phyloP scores from a whole-genome alignment of 176 grass and related monocot species.

The Aechmea fasciata region DNA sequence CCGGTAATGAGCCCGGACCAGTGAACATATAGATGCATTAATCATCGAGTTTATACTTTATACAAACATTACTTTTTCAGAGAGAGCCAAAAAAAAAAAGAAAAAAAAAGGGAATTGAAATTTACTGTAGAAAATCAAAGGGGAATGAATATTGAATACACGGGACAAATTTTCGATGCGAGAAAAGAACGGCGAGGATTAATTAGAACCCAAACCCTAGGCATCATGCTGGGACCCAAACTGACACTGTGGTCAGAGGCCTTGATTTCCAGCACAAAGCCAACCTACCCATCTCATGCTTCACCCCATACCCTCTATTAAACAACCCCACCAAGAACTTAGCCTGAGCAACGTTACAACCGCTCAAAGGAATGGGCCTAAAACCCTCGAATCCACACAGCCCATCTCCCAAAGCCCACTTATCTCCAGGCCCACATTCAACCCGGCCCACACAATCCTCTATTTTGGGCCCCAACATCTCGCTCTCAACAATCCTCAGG shows the following conservation, averaged over 20 bases:
- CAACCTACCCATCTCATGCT: constrained; percentile 33
- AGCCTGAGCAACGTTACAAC: constrained; percentile 39
- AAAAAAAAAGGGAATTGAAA: too few species aligned
- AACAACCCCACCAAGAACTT: constrained; percentile 43
- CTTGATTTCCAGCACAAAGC: constrained; percentile 53
- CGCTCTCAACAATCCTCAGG: constrained; percentile 38
- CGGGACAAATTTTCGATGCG: too few species aligned
- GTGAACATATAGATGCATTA: too few species aligned
- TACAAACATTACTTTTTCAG: too few species aligned
- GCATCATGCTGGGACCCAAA: constrained; percentile 22
- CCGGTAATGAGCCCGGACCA: too few species aligned
- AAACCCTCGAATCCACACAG: constrained; percentile 19
- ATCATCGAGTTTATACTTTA: too few species aligned
- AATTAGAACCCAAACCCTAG: background rate
- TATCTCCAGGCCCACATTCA: background rate
- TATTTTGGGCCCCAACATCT: constrained; percentile 43
- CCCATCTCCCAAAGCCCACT: constrained; percentile 6
- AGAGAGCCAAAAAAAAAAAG: too few species aligned
- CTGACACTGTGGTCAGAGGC: constrained; percentile 34
- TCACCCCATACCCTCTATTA: constrained; percentile 26
- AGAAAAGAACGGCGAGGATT: too few species aligned
- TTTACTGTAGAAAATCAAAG: too few species aligned
- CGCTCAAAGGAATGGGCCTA: constrained; percentile 22
- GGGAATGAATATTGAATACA: too few species aligned
- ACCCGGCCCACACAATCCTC: constrained; percentile 33